phyloP scores from a whole-genome alignment of 2,329 filamentous ascomycete genomes.

The Pseudopyrenochaeta lycopersici region DNA sequence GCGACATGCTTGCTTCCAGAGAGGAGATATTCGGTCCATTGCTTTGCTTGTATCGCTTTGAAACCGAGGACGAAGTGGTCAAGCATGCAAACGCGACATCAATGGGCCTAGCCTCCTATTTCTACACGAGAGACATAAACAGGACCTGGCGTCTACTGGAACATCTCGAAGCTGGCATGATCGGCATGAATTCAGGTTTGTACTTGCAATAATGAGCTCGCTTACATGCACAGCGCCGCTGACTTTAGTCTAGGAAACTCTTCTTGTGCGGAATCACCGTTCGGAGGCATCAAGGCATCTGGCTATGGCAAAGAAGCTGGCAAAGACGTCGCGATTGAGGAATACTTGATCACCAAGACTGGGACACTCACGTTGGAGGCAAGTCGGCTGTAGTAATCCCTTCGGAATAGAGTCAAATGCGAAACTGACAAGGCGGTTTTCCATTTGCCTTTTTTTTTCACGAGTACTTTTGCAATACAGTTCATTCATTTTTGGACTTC shows the following conservation, averaged over 20 bases:
- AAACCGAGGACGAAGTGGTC: conserved; percentile 68
- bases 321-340: not conserved
- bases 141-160: conserved; percentile 13
- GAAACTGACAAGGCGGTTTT: too few relatives aligned
- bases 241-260: too few relatives aligned
- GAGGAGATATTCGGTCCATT: conserved; percentile 72
- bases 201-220: too few relatives aligned
- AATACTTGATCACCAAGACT: not conserved
- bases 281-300: not conserved
- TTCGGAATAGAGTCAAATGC: too few relatives aligned
- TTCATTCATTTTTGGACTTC: too few relatives aligned
- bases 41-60: conserved; percentile 66
- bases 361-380: too few relatives aligned
- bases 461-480: too few relatives aligned
- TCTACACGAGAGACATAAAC: conserved; percentile 12
- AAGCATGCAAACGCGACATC: conserved; percentile 63
- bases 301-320: not conserved
- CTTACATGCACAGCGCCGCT: too few relatives aligned
- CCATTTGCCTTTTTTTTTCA: too few relatives aligned
- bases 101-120: conserved; percentile 54
- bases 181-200: conserved; percentile 35
- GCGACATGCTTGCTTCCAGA: conserved; percentile 25
- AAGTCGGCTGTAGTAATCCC: too few relatives aligned
- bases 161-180: conserved; percentile 24
- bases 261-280: not conserved